Evolutionary conservation across 2,329 filamentous ascomycete genomes (phyloP).

Genomic region (Chrysoporthe austroafricana): DNA sequence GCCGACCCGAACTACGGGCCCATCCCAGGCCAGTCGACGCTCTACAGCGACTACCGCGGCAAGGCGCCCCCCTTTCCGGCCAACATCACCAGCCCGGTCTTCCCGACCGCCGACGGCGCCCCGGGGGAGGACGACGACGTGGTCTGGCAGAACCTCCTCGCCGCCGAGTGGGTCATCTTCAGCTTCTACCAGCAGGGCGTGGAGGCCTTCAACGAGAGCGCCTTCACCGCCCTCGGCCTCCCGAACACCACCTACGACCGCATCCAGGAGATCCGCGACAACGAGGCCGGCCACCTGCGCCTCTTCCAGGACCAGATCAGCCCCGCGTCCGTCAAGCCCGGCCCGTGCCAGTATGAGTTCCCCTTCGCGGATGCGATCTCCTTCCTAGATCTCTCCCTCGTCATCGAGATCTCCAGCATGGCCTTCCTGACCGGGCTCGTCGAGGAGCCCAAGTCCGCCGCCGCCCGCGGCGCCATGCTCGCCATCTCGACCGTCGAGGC

Average conservation of each 20-base stretch:
- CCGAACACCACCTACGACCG: slow-evolving; percentile 41
- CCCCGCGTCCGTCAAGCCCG: slow-evolving; percentile 44
- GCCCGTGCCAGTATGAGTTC: slow-evolving; percentile 8
- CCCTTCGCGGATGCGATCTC: neutral
- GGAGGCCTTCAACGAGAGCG: slow-evolving; percentile 42
- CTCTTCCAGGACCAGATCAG: slow-evolving; percentile 44
- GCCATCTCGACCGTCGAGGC: slow-evolving; percentile 42
- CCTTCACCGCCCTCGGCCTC: slow-evolving; percentile 35
- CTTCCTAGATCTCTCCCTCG: slow-evolving; percentile 36
- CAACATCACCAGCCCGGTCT: slow-evolving; percentile 40
- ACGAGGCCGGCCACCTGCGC: slow-evolving; percentile 40
- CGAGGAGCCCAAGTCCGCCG: slow-evolving; percentile 38
- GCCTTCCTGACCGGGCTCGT: slow-evolving; percentile 44
- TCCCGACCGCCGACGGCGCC: slow-evolving; percentile 27
- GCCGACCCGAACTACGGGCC: slow-evolving; percentile 10
- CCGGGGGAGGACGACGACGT: slow-evolving; percentile 46
- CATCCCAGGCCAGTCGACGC: slow-evolving; percentile 16
- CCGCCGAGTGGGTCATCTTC: slow-evolving; percentile 50
- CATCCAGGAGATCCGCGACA: slow-evolving; percentile 45
- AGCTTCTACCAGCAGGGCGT: slow-evolving; percentile 47
- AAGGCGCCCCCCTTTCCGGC: slow-evolving; percentile 42
- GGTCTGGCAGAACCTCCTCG: slow-evolving; percentile 49
- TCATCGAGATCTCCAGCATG: slow-evolving; percentile 44
- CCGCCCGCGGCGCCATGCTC: slow-evolving; percentile 42
- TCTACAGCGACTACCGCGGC: slow-evolving; percentile 41